Evolutionary conservation across 148 eudicot genomes (phyloP).

Genomic region (Chenopodium suecicum): DNA sequence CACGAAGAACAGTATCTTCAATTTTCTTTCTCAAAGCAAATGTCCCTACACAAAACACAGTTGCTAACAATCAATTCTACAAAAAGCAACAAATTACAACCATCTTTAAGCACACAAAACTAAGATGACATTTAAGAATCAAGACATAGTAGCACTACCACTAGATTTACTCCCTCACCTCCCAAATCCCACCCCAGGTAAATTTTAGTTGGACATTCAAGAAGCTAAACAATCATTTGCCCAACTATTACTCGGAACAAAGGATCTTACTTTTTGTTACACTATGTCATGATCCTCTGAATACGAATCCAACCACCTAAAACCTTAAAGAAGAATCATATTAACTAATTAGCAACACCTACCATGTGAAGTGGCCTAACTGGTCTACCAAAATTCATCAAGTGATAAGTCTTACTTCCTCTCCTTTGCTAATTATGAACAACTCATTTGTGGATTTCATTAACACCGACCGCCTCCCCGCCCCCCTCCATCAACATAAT

Average conservation of each 20-base stretch:
- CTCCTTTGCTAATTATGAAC: too few species aligned
- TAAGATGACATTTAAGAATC: background rate
- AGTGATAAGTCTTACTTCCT: too few species aligned
- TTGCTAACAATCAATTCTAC: background rate
- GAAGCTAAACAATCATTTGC: background rate
- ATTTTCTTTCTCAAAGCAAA: conserved; percentile 77
- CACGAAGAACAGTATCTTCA: conserved; percentile 71
- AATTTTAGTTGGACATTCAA: background rate
- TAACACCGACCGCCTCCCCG: too few species aligned
- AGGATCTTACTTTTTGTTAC: background rate
- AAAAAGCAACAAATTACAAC: background rate
- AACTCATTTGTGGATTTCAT: too few species aligned
- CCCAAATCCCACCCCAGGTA: background rate
- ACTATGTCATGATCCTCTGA: background rate
- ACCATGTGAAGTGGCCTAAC: background rate
- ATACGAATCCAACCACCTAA: background rate
- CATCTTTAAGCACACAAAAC: background rate
- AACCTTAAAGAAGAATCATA: background rate
- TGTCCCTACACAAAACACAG: conserved; percentile 46
- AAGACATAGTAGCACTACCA: background rate
- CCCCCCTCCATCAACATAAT: too few species aligned
- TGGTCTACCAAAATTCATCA: background rate
- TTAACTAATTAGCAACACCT: background rate
- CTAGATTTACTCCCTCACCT: background rate
- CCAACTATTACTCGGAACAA: background rate